Base-by-base conservation (phyloP, 495 filamentous ascomycete genomes). In the Penicillium tannophilum region DNA sequence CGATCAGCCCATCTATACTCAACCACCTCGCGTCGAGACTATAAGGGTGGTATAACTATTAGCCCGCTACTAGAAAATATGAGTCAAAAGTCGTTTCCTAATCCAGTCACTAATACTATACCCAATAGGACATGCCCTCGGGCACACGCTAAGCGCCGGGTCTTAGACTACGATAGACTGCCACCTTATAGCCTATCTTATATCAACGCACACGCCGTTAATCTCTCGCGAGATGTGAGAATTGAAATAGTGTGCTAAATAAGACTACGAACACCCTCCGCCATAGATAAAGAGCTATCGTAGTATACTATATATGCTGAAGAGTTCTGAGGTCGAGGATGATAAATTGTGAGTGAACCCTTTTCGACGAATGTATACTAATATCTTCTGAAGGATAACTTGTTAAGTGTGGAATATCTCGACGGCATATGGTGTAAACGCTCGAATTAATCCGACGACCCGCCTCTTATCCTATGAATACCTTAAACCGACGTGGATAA, bases 21-120 rank as follows among this genome's bases (percentile, higher is more conserved):
- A 52, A 52, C 30, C 10, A 52, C 28, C 48, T 52, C 33, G 17
- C 2, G 48, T 52, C 48, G 36, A 52, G 11, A 33, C 48, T 19
- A 52, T n/a, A 33, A 14, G 30, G 48, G 19, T 52, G 48, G 48
- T 36, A 1, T 30, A 39, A 36, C 30, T 52, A n/a, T 52, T 20
- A 52, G 48, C 48, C 48, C 5, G 30, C 17, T 52, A 36, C 48
- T 30, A 36, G 11, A n/a, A 52, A 52, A 52, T 30, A 30, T 52
- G 48, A 52, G 48, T 52, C 48, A 52, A 30, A 52, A 52, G 3
- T 35, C 30, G n/a, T 20, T 52, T 52, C 48, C 48, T 52, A 17
- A 19, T 35, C 48, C 19, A 35, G 48, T 46, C 24, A 46, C 44
- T 46, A 46, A 46, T 24, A 46, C 44, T 7, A 9, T 24, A 12